These are phyloP conservation scores for Candida jianshihensis DNA, from an alignment of 805 yeast genomes.

Conservation along the genomic window DNA sequence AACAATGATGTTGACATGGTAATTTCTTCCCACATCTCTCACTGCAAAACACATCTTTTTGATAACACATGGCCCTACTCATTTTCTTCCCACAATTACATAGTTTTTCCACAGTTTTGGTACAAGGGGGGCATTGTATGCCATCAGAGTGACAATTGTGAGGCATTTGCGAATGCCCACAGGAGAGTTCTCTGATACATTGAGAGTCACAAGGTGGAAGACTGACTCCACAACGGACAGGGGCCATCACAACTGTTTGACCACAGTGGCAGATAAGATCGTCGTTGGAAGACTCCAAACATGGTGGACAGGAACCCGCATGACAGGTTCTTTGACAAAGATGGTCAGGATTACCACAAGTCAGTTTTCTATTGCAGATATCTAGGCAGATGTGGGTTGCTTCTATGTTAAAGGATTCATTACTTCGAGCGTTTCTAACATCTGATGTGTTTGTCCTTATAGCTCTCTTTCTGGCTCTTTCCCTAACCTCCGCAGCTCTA, in stretches of 20 bases:
- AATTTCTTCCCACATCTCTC: slow-evolving; percentile 48
- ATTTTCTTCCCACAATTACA: slow-evolving; percentile 57
- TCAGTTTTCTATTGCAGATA: slow-evolving; percentile 52
- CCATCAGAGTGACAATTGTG: slow-evolving; percentile 74
- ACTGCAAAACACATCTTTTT: slow-evolving; percentile 62
- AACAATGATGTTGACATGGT: slow-evolving; percentile 45
- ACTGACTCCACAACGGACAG: slow-evolving; percentile 76
- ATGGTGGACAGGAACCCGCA: slow-evolving; percentile 72
- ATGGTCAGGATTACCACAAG: slow-evolving; percentile 56
- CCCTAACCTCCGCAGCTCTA: slow-evolving; percentile 46
- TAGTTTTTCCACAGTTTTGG: slow-evolving; percentile 44
- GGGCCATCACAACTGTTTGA: slow-evolving; percentile 67
- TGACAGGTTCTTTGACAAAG: slow-evolving; percentile 68
- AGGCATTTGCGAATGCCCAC: slow-evolving; percentile 67
- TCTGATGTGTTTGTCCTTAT: slow-evolving; percentile 35
- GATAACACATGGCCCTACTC: slow-evolving; percentile 64
- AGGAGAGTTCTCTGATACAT: slow-evolving; percentile 46
- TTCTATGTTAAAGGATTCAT: slow-evolving; percentile 56
- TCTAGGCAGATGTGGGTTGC: slow-evolving; percentile 67
- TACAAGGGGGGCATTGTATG: slow-evolving; percentile 70
- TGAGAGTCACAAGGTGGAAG: slow-evolving; percentile 59
- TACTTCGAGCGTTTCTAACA: slow-evolving; percentile 27
- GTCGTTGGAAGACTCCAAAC: slow-evolving; percentile 73
- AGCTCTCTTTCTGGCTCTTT: slow-evolving; percentile 38
- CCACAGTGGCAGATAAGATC: slow-evolving; percentile 82